Conservation (phyloP, 208 protist species). For the Trypanosoma vivax region DNA sequence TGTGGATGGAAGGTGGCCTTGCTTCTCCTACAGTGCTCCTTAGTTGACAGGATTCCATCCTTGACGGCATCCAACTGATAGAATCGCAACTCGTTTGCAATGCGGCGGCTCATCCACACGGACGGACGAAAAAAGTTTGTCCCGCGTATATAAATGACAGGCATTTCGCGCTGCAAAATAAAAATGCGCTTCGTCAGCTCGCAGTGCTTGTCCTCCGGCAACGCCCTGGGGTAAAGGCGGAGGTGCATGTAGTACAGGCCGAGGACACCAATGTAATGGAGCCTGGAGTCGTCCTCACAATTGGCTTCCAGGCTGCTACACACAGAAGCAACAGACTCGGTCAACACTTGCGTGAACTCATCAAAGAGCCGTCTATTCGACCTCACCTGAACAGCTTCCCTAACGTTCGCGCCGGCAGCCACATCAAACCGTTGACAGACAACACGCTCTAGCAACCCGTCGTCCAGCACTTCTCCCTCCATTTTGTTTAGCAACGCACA, state of each 20-base stretch:
- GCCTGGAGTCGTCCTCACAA: slow-evolving; percentile 33
- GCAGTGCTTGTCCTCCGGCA: background rate
- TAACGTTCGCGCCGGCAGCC: slow-evolving; percentile 1
- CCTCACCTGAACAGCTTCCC: slow-evolving; percentile 22
- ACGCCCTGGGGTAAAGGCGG: slow-evolving; percentile 29
- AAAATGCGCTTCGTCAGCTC: slow-evolving; percentile 30
- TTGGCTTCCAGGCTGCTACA: slow-evolving; percentile 18
- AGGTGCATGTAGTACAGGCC: slow-evolving; percentile 64
- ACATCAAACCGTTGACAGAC: slow-evolving; percentile 60
- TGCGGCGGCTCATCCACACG: slow-evolving; percentile 22
- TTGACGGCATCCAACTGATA: slow-evolving; percentile 23
- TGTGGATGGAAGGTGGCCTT: slow-evolving; percentile 17
- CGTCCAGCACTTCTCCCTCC: slow-evolving; percentile 61
- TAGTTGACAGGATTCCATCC: slow-evolving; percentile 15
- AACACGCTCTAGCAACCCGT: slow-evolving; percentile 55
- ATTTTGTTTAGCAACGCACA: slow-evolving; percentile 49
- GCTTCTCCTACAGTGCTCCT: slow-evolving; percentile 15
- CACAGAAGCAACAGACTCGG: slow-evolving; percentile 17
- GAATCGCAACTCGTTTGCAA: slow-evolving; percentile 16
- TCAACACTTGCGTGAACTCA: slow-evolving; percentile 50
- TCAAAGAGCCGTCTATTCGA: slow-evolving; percentile 44
- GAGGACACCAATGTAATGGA: slow-evolving; percentile 49
- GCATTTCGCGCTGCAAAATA: slow-evolving; percentile 32
- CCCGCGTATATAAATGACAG: slow-evolving; percentile 33
- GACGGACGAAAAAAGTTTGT: slow-evolving; percentile 13